These are phyloP conservation scores for Pouteria campechiana DNA, from an alignment of 179 eudicot genomes.

Conservation along the genomic window DNA sequence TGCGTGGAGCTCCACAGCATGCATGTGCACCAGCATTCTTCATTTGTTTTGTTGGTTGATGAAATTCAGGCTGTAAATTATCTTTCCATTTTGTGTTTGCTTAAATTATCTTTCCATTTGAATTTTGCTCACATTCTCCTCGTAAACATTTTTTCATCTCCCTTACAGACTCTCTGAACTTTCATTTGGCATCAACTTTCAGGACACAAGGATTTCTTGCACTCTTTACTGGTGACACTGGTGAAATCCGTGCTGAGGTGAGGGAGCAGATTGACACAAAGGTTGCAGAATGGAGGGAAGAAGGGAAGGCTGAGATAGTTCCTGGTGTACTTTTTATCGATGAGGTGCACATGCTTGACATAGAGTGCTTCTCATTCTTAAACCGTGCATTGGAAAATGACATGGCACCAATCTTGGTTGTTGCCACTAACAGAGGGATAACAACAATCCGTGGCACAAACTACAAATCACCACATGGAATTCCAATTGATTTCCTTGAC, in stretches of 20 bases:
- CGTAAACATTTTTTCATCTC: background rate
- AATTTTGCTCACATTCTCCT: background rate
- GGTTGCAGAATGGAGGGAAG: conserved; percentile 97
- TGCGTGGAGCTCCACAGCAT: no score
- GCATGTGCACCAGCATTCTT: no score
- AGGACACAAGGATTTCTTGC: conserved; percentile 97
- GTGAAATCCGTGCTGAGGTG: conserved; percentile 95
- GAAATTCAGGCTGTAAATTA: background rate
- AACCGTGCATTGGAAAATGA: conserved; percentile 70
- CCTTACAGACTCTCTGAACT: no score
- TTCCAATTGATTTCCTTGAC: conserved; percentile 89
- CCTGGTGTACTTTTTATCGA: conserved; percentile 95
- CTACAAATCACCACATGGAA: conserved; percentile 88
- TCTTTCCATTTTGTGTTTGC: background rate
- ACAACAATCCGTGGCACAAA: conserved; percentile 86
- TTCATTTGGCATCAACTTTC: conserved; percentile 12
- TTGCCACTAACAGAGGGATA: conserved; percentile 88
- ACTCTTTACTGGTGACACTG: conserved; percentile 92
- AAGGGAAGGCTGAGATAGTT: conserved; percentile 92
- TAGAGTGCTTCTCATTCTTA: conserved; percentile 86
- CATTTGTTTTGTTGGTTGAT: no score
- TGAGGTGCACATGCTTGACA: conserved; percentile 95
- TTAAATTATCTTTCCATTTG: background rate
- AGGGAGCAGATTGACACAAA: conserved; percentile 94
- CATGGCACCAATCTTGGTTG: conserved; percentile 82